A percentile compares a stretch with the other conserved stretches of the same genome.
phyloP scores from a whole-genome alignment of 2,329 filamentous ascomycete species.

The Xylariaceae sp. region DNA sequence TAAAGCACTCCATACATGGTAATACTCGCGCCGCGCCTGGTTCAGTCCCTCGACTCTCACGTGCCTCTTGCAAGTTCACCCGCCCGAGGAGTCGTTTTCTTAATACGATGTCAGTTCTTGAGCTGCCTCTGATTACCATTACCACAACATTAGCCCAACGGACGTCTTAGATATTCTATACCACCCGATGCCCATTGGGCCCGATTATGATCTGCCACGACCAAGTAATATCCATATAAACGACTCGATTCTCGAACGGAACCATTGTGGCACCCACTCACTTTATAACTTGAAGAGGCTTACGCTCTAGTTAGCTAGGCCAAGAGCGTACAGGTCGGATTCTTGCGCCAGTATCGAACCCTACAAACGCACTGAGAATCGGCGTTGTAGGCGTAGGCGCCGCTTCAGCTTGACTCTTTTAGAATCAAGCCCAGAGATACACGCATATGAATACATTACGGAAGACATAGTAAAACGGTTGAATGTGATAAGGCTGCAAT shows the following conservation, averaged over 20 bases:
- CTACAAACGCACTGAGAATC: background rate
- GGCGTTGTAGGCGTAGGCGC: background rate
- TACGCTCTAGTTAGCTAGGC: background rate
- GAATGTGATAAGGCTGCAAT: background rate
- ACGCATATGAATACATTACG: background rate
- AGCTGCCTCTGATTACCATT: background rate
- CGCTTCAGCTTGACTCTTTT: background rate
- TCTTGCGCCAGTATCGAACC: background rate
- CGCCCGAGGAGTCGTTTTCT: background rate
- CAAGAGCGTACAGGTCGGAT: background rate
- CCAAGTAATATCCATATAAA: constrained; percentile 8
- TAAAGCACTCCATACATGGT: background rate
- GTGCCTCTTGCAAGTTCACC: constrained; percentile 6
- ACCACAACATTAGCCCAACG: background rate
- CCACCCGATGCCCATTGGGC: constrained; percentile 45
- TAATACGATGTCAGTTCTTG: background rate
- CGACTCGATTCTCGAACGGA: constrained; percentile 3
- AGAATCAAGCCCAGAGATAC: background rate
- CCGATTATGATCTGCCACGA: constrained; percentile 39
- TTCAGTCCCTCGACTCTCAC: background rate
- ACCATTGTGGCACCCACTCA: background rate
- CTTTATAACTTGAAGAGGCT: background rate
- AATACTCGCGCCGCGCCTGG: background rate
- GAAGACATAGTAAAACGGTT: background rate
- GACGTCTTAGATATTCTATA: background rate